Percentiles rank a stretch among this genome's conserved stretches.
These are phyloP conservation scores for Helminthosporium solani DNA, from an alignment of 2,329 filamentous ascomycete genomes.

Conservation along the genomic window DNA sequence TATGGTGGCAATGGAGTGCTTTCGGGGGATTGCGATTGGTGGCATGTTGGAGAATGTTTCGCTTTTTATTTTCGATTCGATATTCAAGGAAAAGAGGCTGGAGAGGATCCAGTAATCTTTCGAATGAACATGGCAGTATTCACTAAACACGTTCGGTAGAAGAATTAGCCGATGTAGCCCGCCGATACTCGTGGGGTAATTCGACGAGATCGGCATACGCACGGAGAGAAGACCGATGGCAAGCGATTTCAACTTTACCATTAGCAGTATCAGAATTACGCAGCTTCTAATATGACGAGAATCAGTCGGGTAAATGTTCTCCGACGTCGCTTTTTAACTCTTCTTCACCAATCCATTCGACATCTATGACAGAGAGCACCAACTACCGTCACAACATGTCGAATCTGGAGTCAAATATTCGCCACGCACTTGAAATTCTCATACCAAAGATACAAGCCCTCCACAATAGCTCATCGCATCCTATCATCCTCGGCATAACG, in stretches of 20 bases:
- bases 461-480: conserved; percentile 48
- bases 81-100: not conserved
- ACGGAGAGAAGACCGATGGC: not conserved
- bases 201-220: not conserved
- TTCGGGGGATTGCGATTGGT: conserved; percentile 22
- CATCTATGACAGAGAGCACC: not conserved
- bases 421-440: conserved; percentile 26
- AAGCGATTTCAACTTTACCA: not conserved
- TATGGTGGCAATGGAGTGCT: conserved; percentile 49
- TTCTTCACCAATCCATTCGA: not conserved
- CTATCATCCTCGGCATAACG: conserved; percentile 85
- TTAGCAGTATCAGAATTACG: not conserved
- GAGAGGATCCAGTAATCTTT: not conserved
- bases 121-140: not conserved
- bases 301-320: not conserved
- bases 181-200: not conserved
- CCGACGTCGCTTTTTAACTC: not conserved
- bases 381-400: conserved; percentile 17
- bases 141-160: not conserved
- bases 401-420: conserved; percentile 30
- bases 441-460: conserved; percentile 28
- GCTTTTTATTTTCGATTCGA: not conserved
- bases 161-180: not conserved
- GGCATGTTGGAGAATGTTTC: conserved; percentile 20
- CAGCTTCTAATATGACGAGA: not conserved